phyloP scores from a whole-genome alignment of 2,329 filamentous ascomycete genomes.

The Pezicula radicicola region DNA sequence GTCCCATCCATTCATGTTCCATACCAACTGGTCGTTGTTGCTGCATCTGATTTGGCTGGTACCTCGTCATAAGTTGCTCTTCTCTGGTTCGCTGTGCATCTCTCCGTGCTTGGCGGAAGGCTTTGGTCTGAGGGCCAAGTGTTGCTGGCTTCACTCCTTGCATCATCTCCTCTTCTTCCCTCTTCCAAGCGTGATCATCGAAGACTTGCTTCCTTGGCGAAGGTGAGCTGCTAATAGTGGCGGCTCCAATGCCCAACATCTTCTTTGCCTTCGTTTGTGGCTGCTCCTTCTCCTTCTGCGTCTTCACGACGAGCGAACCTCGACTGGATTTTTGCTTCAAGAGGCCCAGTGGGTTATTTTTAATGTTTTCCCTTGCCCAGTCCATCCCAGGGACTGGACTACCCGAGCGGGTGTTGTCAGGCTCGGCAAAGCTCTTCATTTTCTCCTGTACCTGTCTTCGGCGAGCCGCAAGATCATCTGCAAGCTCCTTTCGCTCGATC shows the following conservation, averaged over 20 bases:
- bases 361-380: slow-evolving; percentile 31
- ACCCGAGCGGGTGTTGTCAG: slow-evolving; percentile 47
- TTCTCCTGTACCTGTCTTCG: slow-evolving; percentile 71
- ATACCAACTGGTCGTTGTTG: neutral
- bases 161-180: slow-evolving; percentile 23
- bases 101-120: slow-evolving; percentile 26
- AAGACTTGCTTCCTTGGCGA: slow-evolving; percentile 34
- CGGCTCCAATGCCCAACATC: slow-evolving; percentile 53
- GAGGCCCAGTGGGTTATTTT: slow-evolving; percentile 59
- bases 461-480: slow-evolving; percentile 67
- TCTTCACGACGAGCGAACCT: slow-evolving; percentile 56
- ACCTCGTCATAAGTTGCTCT: slow-evolving; percentile 20
- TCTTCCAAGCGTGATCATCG: slow-evolving; percentile 20
- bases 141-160: slow-evolving; percentile 7
- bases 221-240: slow-evolving; percentile 37
- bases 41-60: slow-evolving; percentile 15
- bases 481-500: slow-evolving; percentile 66
- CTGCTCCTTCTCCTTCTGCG: slow-evolving; percentile 32
- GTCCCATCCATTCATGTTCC: slow-evolving; percentile 12
- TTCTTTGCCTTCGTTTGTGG: slow-evolving; percentile 55
- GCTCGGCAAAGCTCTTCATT: slow-evolving; percentile 65
- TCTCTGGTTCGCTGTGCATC: slow-evolving; percentile 28
- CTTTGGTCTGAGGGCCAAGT: slow-evolving; percentile 20
- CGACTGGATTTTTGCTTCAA: slow-evolving; percentile 65
- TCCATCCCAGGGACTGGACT: slow-evolving; percentile 30